A percentile compares a stretch with the other conserved stretches of the same genome.
phyloP scores from a whole-genome alignment of 352 stramenopile species.

The Phytophthora sansomeana region DNA sequence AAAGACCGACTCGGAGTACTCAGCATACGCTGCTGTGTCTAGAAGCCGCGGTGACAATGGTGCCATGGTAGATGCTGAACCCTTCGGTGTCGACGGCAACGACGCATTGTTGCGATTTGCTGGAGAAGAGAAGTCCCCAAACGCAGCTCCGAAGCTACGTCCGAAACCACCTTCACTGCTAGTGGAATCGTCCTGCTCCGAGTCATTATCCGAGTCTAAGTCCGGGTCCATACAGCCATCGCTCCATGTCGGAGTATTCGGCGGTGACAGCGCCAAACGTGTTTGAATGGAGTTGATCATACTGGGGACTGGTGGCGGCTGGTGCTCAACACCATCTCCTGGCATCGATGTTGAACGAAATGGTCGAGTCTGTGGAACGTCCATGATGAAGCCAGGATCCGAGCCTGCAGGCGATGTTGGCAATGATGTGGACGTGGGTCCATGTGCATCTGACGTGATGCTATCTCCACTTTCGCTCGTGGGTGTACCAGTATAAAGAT shows the following conservation, averaged over 20 bases:
- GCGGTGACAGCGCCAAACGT: conserved; percentile 33
- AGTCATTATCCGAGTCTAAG: conserved; percentile 49
- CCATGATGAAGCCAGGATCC: neutral
- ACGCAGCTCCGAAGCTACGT: conserved; percentile 26
- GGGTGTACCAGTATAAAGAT: conserved; percentile 48
- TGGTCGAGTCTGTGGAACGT: conserved; percentile 10
- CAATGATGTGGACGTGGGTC: conserved; percentile 41
- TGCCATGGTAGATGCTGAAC: conserved; percentile 9
- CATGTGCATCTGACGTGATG: conserved; percentile 10
- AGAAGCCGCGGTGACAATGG: conserved; percentile 63
- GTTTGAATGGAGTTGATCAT: conserved; percentile 14
- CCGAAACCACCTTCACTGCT: conserved; percentile 45
- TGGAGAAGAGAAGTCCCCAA: conserved; percentile 29
- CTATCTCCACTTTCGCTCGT: conserved; percentile 22
- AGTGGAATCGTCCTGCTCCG: conserved; percentile 47
- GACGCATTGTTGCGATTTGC: conserved; percentile 30
- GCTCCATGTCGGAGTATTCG: conserved; percentile 32
- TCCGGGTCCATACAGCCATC: conserved; percentile 22
- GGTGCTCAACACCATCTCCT: conserved; percentile 12
- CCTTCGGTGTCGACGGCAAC: conserved; percentile 30
- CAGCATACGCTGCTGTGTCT: conserved; percentile 50
- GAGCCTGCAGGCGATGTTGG: conserved; percentile 46
- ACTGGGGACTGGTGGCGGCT: conserved; percentile 10
- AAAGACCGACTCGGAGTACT: conserved; percentile 73
- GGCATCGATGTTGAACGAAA: conserved; percentile 27